phyloP scores from a whole-genome alignment of 2,329 filamentous ascomycete species.

The Fusarium keratoplasticum region DNA sequence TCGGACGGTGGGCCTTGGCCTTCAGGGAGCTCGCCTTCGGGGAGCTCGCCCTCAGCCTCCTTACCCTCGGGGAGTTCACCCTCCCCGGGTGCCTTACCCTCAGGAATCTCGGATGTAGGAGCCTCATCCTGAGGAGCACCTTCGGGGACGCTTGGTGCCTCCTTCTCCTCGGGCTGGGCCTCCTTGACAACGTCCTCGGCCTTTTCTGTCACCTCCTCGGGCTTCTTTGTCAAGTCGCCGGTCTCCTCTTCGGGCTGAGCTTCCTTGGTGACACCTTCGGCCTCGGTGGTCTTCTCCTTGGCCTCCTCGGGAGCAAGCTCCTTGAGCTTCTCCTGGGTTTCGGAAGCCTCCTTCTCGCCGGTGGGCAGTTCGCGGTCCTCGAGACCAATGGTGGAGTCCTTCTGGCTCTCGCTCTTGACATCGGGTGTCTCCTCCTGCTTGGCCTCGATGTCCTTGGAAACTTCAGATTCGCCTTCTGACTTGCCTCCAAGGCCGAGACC shows the following conservation, averaged over 20 bases:
- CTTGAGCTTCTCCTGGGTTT: slow-evolving; percentile 31
- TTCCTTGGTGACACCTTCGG: slow-evolving; percentile 33
- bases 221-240: slow-evolving; percentile 29
- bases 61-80: slow-evolving; percentile 27
- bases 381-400: slow-evolving; percentile 20
- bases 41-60: slow-evolving; percentile 6
- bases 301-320: slow-evolving; percentile 27
- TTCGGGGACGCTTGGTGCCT: slow-evolving; percentile 28
- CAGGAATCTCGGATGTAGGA: slow-evolving; percentile 20
- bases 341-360: slow-evolving; percentile 12
- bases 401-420: slow-evolving; percentile 19
- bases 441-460: slow-evolving; percentile 29
- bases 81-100: slow-evolving; percentile 42
- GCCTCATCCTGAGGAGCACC: slow-evolving; percentile 38
- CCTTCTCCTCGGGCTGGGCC: slow-evolving; percentile 12
- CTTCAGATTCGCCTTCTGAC: slow-evolving; percentile 20
- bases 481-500: slow-evolving; percentile 27
- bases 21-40: slow-evolving; percentile 4
- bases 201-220: slow-evolving; percentile 24
- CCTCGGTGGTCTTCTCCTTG: slow-evolving; percentile 25
- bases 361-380: slow-evolving; percentile 34
- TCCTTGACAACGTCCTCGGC: slow-evolving; percentile 7
- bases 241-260: slow-evolving; percentile 9
- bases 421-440: slow-evolving; percentile 31
- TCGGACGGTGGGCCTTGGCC: slow-evolving; percentile 5